Conservation (phyloP, 305 asterid species). For the Withania somnifera region DNA sequence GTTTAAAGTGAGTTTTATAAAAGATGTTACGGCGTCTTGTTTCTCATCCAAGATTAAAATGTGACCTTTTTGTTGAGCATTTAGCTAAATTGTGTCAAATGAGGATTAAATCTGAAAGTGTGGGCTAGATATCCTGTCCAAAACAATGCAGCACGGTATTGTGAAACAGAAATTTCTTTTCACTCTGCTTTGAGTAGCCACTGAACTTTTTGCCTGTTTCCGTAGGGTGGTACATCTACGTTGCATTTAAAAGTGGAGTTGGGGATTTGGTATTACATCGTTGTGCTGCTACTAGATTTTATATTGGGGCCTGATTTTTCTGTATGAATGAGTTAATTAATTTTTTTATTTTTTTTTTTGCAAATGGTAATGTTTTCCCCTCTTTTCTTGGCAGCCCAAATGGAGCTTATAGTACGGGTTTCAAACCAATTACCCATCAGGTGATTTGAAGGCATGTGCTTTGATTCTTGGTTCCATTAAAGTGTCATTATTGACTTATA, state of each 20-base stretch:
- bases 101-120: not conserved
- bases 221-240: not conserved
- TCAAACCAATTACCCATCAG: slow-evolving; percentile 97
- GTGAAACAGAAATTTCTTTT: not conserved
- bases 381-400: slow-evolving; percentile 57
- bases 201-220: not conserved
- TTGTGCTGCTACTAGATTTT: not conserved
- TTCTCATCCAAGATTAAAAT: not conserved
- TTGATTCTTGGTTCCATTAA: slow-evolving; percentile 9
- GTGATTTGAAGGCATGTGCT: slow-evolving; percentile 56
- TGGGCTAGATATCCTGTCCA: not conserved
- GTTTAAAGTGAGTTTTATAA: not conserved
- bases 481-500: not conserved
- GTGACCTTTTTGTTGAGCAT: not conserved
- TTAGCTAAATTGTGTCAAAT: not conserved
- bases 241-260: not conserved
- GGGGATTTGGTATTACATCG: not conserved
- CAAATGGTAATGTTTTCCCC: not conserved
- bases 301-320: not conserved
- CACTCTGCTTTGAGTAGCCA: not conserved
- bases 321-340: not conserved
- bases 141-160: not conserved
- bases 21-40: not conserved
- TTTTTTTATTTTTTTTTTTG: not conserved
- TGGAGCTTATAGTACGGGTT: slow-evolving; percentile 97